Conservation (phyloP, 306 rosid species). For the Trifolium pratense region DNA sequence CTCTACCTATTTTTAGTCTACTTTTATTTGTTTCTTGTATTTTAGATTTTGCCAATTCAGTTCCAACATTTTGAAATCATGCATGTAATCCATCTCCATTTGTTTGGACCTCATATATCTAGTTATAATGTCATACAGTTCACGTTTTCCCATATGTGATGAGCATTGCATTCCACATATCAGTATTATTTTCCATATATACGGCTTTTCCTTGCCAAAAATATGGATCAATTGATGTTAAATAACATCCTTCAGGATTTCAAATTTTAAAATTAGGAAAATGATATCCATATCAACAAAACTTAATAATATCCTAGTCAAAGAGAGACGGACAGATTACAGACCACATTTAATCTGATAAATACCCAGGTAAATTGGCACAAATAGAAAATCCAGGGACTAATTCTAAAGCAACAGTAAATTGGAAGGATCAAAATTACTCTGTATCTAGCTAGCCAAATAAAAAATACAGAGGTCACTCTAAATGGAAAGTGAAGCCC, state of each 20-base stretch:
- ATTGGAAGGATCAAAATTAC: slow-evolving; percentile 17
- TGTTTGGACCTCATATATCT: slow-evolving; percentile 20
- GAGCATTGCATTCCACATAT: slow-evolving; percentile 9
- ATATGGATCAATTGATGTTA: slow-evolving; percentile 8
- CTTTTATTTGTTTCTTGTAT: slow-evolving; percentile 9
- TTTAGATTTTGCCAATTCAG: slow-evolving; percentile 4
- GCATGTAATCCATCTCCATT: neutral
- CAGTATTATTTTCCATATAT: slow-evolving; percentile 25
- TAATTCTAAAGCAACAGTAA: slow-evolving; percentile 21
- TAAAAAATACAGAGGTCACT: slow-evolving; percentile 2
- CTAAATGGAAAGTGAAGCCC: slow-evolving; percentile 18
- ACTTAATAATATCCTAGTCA: slow-evolving; percentile 3
- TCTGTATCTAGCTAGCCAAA: slow-evolving; percentile 19
- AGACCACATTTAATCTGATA: slow-evolving; percentile 22
- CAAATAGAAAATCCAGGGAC: slow-evolving; percentile 17
- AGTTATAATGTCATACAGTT: slow-evolving; percentile 15
- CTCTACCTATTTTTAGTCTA: neutral
- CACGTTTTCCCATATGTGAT: slow-evolving; percentile 19
- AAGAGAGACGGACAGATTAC: neutral
- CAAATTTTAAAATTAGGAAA: slow-evolving; percentile 21
- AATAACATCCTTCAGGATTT: slow-evolving; percentile 5
- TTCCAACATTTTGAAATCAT: slow-evolving; percentile 31
- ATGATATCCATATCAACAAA: slow-evolving; percentile 33
- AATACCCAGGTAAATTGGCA: neutral
- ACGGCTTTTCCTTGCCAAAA: slow-evolving; percentile 14